Conservation (phyloP, 2,329 filamentous ascomycete genomes). For the Trichoderma koningiopsis region DNA sequence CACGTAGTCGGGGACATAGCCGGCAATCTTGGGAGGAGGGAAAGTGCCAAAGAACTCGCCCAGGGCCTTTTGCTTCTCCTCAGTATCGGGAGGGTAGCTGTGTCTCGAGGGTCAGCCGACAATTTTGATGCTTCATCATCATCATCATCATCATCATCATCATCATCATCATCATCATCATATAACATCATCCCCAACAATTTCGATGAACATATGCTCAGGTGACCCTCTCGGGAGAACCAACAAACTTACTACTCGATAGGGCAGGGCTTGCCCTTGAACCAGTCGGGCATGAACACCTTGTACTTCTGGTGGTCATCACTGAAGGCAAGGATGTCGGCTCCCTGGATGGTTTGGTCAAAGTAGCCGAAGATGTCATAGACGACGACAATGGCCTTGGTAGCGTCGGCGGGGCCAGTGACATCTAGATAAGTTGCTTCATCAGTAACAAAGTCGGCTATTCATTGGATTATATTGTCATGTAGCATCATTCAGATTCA, state of each 20-base stretch:
- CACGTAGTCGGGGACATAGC: slow-evolving; percentile 57
- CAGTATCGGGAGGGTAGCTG: slow-evolving; percentile 64
- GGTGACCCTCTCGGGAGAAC: not conserved
- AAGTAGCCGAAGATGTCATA: slow-evolving; percentile 73
- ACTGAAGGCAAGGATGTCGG: slow-evolving; percentile 63
- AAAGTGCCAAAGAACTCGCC: slow-evolving; percentile 59
- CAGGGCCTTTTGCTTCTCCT: slow-evolving; percentile 64
- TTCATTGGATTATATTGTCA: not conserved
- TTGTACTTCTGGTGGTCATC: slow-evolving; percentile 68
- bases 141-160: too few species aligned
- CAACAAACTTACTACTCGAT: slow-evolving; percentile 49
- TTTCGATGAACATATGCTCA: not conserved
- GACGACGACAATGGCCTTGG: slow-evolving; percentile 63
- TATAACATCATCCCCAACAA: not conserved
- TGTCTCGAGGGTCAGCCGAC: not conserved
- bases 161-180: too few species aligned
- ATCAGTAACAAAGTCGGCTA: not conserved
- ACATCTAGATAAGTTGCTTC: slow-evolving; percentile 41
- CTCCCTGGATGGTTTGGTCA: slow-evolving; percentile 69
- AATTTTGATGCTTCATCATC: too few species aligned
- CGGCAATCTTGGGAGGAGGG: slow-evolving; percentile 51
- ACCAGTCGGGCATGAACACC: slow-evolving; percentile 92
- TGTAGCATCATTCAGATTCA: not conserved
- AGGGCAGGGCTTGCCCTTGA: slow-evolving; percentile 69
- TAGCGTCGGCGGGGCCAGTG: slow-evolving; percentile 50